Conservation (phyloP, 1,139 yeast species). For the Pneumocystis wakefieldiae region DNA sequence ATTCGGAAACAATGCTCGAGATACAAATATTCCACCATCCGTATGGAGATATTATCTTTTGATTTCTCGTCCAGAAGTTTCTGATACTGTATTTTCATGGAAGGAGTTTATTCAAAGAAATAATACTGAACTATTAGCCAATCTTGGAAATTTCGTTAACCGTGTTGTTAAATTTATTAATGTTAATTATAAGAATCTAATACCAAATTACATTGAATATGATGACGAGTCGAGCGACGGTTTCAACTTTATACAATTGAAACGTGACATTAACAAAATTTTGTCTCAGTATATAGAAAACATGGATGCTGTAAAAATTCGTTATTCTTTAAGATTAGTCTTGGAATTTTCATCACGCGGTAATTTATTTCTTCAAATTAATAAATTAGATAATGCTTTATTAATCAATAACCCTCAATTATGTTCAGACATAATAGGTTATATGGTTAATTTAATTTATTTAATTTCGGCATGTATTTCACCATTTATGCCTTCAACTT, state of each 20-base stretch:
- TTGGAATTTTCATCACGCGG: constrained; percentile 89
- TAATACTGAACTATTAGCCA: constrained; percentile 83
- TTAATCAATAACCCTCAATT: constrained; percentile 61
- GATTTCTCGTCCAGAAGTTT: constrained; percentile 82
- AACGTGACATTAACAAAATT: constrained; percentile 36
- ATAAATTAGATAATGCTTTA: constrained; percentile 78
- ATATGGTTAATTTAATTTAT: constrained; percentile 78
- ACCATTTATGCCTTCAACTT: constrained; percentile 85
- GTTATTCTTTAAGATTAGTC: constrained; percentile 80
- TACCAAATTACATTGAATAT: constrained; percentile 43
- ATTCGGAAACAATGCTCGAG: constrained; percentile 93
- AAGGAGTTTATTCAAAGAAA: constrained; percentile 84
- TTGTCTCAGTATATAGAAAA: constrained; percentile 47
- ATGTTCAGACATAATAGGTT: constrained; percentile 85
- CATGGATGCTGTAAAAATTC: constrained; percentile 67
- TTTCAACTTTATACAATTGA: constrained; percentile 27
- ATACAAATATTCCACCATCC: constrained; percentile 75
- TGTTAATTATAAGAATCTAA: constrained; percentile 83
- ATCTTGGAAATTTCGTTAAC: constrained; percentile 91
- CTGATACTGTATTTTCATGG: constrained; percentile 97
- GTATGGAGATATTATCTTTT: constrained; percentile 97
- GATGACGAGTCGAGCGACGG: constrained; percentile 35
- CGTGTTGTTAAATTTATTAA: constrained; percentile 78
- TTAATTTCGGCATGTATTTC: constrained; percentile 61
- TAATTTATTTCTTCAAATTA: constrained; percentile 86